A percentile compares a stretch with the other conserved stretches of the same genome.
These are phyloP conservation scores for Bipolaris gigantea DNA, from an alignment of 2,329 filamentous ascomycete genomes.

Conservation along the genomic window DNA sequence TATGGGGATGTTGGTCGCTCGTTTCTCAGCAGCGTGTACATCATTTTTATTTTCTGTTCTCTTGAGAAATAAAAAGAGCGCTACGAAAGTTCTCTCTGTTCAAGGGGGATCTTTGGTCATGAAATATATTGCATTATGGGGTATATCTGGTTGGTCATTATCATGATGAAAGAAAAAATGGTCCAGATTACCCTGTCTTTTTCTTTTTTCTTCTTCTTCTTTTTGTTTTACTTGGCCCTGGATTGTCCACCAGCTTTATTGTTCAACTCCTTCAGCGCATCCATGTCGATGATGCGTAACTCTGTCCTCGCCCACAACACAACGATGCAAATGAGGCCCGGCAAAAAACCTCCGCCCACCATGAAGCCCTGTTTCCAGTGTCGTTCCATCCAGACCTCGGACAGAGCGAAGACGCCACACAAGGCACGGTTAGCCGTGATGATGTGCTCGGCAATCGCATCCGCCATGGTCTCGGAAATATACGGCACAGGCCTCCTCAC, in stretches of 20 bases:
- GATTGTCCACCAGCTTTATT: slow-evolving; percentile 52
- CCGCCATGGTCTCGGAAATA: slow-evolving; percentile 28
- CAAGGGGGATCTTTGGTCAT: neutral
- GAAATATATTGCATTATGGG: neutral
- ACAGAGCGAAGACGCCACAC: slow-evolving; percentile 54
- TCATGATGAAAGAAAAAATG: neutral
- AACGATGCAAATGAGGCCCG: slow-evolving; percentile 60
- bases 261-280: slow-evolving; percentile 60
- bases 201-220: neutral
- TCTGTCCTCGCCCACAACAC: slow-evolving; percentile 65
- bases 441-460: slow-evolving; percentile 61
- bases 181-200: neutral
- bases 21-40: slow-evolving; percentile 1
- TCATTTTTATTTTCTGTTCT: neutral
- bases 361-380: slow-evolving; percentile 32
- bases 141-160: neutral
- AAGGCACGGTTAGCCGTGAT: slow-evolving; percentile 63
- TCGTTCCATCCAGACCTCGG: slow-evolving; percentile 33
- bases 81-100: neutral
- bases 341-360: slow-evolving; percentile 46
- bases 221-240: neutral
- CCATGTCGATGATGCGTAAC: slow-evolving; percentile 70
- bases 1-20: neutral
- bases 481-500: slow-evolving; percentile 26
- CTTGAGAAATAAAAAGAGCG: too few species aligned